Evolutionary conservation across 1,139 yeast species (phyloP).

Genomic region (Debaryomyces psychrophilus): DNA sequence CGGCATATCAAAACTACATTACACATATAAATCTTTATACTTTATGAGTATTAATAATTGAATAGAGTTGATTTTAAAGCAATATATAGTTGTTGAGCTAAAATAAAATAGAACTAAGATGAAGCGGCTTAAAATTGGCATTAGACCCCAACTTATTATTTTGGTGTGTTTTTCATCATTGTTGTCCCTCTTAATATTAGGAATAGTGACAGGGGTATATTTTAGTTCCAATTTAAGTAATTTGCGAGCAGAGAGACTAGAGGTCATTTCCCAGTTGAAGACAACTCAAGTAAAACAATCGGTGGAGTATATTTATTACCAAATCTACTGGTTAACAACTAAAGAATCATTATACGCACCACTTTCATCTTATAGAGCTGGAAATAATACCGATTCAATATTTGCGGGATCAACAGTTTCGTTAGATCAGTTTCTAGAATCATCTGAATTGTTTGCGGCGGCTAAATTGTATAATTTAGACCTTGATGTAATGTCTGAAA

Average conservation of each 20-base stretch:
- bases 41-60: conserved; percentile 1
- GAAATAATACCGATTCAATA: conserved; percentile 56
- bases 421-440: conserved; percentile 61
- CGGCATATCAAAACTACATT: background rate
- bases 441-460: conserved; percentile 64
- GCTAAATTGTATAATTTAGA: conserved; percentile 70
- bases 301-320: conserved; percentile 65
- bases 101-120: conserved; percentile 18
- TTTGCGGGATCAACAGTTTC: conserved; percentile 45
- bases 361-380: conserved; percentile 66
- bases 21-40: background rate
- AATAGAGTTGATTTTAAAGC: background rate
- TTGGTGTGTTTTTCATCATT: conserved; percentile 77
- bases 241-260: conserved; percentile 69
- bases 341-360: conserved; percentile 64
- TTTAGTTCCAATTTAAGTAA: conserved; percentile 65
- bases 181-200: conserved; percentile 72
- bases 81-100: background rate
- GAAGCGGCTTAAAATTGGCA: conserved; percentile 54
- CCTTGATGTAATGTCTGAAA: conserved; percentile 38
- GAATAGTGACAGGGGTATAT: conserved; percentile 79
- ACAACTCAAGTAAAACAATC: conserved; percentile 78
- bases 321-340: conserved; percentile 67
- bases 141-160: conserved; percentile 74
- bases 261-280: conserved; percentile 78